phyloP scores from a whole-genome alignment of 345 rosid genomes.

The rapeseed (Brassica napus) region DNA sequence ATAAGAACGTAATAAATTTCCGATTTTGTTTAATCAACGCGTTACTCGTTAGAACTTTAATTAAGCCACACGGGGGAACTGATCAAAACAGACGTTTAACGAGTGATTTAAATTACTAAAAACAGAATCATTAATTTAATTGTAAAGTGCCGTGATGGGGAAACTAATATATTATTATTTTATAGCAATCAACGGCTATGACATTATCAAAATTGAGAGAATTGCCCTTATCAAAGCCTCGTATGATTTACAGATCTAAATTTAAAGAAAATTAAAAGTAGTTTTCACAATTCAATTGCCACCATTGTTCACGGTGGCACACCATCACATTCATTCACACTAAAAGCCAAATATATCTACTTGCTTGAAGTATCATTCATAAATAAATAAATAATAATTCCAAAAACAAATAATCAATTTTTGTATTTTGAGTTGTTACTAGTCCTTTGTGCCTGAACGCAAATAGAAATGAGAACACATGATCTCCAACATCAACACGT shows the following conservation, averaged over 20 bases:
- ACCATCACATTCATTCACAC: constrained; percentile 18
- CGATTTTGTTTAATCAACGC: not conserved
- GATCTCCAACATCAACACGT: constrained; percentile 24
- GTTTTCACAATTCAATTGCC: not conserved
- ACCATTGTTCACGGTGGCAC: constrained; percentile 18
- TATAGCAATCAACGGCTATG: constrained; percentile 4
- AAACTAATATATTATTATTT: not conserved
- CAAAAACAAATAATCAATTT: not conserved
- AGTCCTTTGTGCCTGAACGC: constrained; percentile 17
- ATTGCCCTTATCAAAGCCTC: not conserved
- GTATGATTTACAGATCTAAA: not conserved
- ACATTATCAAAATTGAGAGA: not conserved
- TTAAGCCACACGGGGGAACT: constrained; percentile 33
- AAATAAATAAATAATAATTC: not conserved
- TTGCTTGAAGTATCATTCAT: constrained; percentile 12
- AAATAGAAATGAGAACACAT: constrained; percentile 31
- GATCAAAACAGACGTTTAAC: constrained; percentile 2
- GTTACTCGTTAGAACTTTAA: not conserved
- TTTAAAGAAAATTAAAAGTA: not conserved
- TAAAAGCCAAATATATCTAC: constrained; percentile 12
- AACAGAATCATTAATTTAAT: not conserved
- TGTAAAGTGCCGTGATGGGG: not conserved
- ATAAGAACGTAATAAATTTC: not conserved
- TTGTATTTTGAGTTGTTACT: not conserved
- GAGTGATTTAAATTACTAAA: constrained; percentile 13